Evolutionary conservation across 805 yeast genomes (phyloP), one percentile per base, ranked within the genome.

Genomic region (Hanseniaspora taiwanica): DNA sequence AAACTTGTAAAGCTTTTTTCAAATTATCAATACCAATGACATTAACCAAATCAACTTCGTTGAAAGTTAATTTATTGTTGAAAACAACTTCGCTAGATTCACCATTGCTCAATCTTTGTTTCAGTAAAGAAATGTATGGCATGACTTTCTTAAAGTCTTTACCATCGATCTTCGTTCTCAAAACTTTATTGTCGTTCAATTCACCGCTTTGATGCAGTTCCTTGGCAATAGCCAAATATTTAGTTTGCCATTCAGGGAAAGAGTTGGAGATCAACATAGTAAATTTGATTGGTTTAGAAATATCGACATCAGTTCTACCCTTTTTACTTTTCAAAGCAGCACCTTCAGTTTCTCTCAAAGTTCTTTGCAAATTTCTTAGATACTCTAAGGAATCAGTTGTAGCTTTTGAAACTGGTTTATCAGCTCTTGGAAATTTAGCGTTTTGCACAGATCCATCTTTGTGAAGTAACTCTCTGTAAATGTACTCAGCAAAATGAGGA

Each of bases 141-240:
- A 91, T 91, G 44, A 95, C 96, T 52, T 93, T 80, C 73, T 91
- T 91, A 82, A 87, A 83, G 54, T 91, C 97, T 60, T 78, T 79
- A 48, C 83, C 83, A 21, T 66, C 65, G 45, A 81, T 76, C 56
- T 67, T 74, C 49, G 75, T 72, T 59, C 72, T 79, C 51, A 81
- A 66, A 43, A 64, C 65, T 53, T 69, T 71, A 64, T 71, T 79
- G 58, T 81, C 89, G 48, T 76, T 67, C 54, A 81, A 67, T 21
- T 73, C 62, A 27, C 74, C 78, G 36, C 58, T 61, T 51, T 76
- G 86, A 49, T 82, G 81, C 49, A 83, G 69, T 50, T 78, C 77
- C 52, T 87, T 74, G 23, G 86, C 89, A 40, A 91, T 63, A 51
- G 82, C 81, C 40, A 87, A 70, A 56, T 85, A 86, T 48, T 74